Evolutionary conservation across 2,329 filamentous ascomycete species (phyloP).

Genomic region (Cordyceps farinosa): DNA sequence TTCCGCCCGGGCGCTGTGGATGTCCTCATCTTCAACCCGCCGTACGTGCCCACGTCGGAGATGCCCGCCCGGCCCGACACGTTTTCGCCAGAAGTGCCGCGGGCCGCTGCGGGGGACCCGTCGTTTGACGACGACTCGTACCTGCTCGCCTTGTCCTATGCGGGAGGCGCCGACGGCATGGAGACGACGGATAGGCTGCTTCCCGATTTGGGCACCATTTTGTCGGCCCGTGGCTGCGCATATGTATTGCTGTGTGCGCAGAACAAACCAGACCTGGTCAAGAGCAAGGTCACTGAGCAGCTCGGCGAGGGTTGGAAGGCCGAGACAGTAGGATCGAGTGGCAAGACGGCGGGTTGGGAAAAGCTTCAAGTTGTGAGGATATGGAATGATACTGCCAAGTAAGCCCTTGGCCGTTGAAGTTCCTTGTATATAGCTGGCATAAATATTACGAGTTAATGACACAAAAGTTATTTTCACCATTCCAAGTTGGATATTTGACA

Average conservation of each 20-base stretch:
- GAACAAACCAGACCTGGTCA: constrained; percentile 78
- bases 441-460: constrained; percentile 14
- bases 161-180: constrained; percentile 88
- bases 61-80: constrained; percentile 54
- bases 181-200: constrained; percentile 82
- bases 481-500: background rate
- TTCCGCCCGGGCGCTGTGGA: constrained; percentile 62
- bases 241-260: constrained; percentile 89
- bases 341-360: constrained; percentile 90
- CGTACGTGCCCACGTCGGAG: constrained; percentile 84
- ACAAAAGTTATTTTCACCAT: background rate
- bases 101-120: constrained; percentile 31
- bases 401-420: background rate
- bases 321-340: constrained; percentile 76
- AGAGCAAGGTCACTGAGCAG: constrained; percentile 49
- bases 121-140: constrained; percentile 78
- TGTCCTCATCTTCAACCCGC: constrained; percentile 92
- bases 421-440: constrained; percentile 7
- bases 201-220: constrained; percentile 59
- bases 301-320: constrained; percentile 63
- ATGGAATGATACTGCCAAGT: constrained; percentile 54
- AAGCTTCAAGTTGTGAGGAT: constrained; percentile 85
- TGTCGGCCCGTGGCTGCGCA: constrained; percentile 70
- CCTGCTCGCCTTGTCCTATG: constrained; percentile 80
- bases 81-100: constrained; percentile 26